Evolutionary conservation across 148 eudicot species (phyloP).

Genomic region (Spergularia marina): DNA sequence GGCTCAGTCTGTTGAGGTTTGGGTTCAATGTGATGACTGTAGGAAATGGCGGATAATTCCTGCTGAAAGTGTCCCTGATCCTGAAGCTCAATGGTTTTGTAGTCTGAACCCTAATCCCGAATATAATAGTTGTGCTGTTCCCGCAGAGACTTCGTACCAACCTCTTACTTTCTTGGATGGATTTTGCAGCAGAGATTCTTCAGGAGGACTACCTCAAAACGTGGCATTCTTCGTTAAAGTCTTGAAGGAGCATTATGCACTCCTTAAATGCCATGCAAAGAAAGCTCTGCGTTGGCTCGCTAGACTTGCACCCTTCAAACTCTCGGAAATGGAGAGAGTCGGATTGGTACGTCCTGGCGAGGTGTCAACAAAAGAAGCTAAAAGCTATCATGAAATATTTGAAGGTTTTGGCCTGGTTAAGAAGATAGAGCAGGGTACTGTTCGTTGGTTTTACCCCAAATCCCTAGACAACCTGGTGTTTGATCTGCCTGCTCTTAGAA

Average conservation of each 20-base stretch:
- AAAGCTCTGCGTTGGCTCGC: slow-evolving; percentile 88
- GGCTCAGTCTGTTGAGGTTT: slow-evolving; percentile 49
- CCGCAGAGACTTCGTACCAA: slow-evolving; percentile 67
- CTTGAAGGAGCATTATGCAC: slow-evolving; percentile 63
- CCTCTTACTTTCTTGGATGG: slow-evolving; percentile 69
- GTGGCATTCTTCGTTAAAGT: slow-evolving; percentile 72
- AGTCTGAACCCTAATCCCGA: slow-evolving; percentile 76
- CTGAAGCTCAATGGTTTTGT: slow-evolving; percentile 80
- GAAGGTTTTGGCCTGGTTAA: slow-evolving; percentile 79
- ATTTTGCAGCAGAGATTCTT: slow-evolving; percentile 60
- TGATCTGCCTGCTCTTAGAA: slow-evolving; percentile 77
- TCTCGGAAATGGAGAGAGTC: slow-evolving; percentile 66
- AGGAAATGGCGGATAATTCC: slow-evolving; percentile 78
- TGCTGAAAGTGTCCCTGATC: slow-evolving; percentile 40
- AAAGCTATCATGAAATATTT: slow-evolving; percentile 64
- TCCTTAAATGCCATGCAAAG: slow-evolving; percentile 56
- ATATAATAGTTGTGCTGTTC: slow-evolving; percentile 56
- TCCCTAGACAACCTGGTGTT: slow-evolving; percentile 51
- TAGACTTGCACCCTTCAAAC: slow-evolving; percentile 60
- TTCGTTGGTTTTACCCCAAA: slow-evolving; percentile 78
- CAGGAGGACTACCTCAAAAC: slow-evolving; percentile 72
- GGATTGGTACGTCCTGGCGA: slow-evolving; percentile 72
- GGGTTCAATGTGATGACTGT: slow-evolving; percentile 96
- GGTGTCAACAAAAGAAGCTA: slow-evolving; percentile 40
- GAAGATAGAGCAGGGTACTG: slow-evolving; percentile 48